Conservation (phyloP, 192 early-diverging fungal genomes). For the Globomyces pollinis-pini region DNA sequence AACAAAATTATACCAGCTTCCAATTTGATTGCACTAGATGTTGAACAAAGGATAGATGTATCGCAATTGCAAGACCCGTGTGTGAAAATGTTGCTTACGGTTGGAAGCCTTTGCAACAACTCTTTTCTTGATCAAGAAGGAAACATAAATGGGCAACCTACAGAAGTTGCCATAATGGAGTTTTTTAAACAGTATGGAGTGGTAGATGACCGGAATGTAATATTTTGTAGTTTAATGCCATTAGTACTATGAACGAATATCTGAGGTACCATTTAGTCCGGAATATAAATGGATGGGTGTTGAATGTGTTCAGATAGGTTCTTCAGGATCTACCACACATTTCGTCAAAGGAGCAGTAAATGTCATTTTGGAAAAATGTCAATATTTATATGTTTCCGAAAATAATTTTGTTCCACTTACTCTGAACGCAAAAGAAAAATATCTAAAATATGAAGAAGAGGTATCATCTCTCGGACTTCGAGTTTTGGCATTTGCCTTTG, state of each 20-base stretch:
- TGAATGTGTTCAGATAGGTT: conserved; percentile 39
- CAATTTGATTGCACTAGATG: conserved; percentile 34
- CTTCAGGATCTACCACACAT: conserved; percentile 35
- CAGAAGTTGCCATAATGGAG: conserved; percentile 87
- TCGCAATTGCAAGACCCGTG: conserved; percentile 40
- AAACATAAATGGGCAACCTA: conserved; percentile 80
- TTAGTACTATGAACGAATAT: conserved; percentile 35
- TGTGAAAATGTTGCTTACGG: conserved; percentile 34
- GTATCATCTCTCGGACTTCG: conserved; percentile 75
- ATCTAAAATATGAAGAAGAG: conserved; percentile 50
- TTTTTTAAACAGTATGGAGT: conserved; percentile 46
- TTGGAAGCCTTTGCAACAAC: conserved; percentile 86
- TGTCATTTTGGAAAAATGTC: conserved; percentile 64
- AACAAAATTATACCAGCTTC: conserved; percentile 67
- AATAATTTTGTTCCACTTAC: conserved; percentile 48
- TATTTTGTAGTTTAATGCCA: neutral
- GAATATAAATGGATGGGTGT: conserved; percentile 95
- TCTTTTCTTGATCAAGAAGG: conserved; percentile 65
- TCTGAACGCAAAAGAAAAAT: conserved; percentile 39
- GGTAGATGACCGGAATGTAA: conserved; percentile 60
- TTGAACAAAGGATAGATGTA: conserved; percentile 30
- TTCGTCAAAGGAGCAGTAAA: conserved; percentile 84
- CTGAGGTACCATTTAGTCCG: conserved; percentile 83
- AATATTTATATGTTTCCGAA: conserved; percentile 48
- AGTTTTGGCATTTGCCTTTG: conserved; percentile 77